Base-by-base conservation (phyloP, 2,329 filamentous ascomycete genomes). In the Sporothrix inflata region DNA sequence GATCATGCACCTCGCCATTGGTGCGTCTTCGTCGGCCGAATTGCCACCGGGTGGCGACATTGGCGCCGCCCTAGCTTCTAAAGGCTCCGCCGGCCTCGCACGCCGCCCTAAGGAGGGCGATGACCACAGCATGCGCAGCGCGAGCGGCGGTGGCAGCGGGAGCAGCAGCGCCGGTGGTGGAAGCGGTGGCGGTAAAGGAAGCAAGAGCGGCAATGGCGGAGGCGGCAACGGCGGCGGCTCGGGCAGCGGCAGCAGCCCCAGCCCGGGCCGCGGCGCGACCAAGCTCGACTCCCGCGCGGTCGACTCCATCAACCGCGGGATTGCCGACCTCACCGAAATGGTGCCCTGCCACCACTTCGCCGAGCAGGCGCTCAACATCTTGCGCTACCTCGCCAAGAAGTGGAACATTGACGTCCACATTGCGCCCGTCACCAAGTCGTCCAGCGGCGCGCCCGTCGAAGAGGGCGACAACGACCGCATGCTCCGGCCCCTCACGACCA, bases 1-100 rank as follows among this genome's bases (percentile, higher is more conserved):
- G n/a, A 88, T 89, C 57, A 88, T 89, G 85, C 87, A 89, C 74
- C 82, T 89, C 0, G 86, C 87, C 24, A 83, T 88, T 60, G 85
- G 82, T 0, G 85, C 85, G 30, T 34, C 30, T 0, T 81, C 66
- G n/a, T 11, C 55, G 8, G 69, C 27, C 34, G 70, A 60, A n/a
- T 1, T 69, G 40, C 71, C 70, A 1, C 73, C 72, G 1, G 72
- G 51, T 3, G 61, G 61, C 30, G 68, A 73, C n/a, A 69, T 71
- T 38, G 55, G n/a, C 3, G 61, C 40, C 4, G 42, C 42, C 7
- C 34, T 61, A 30, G 38, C 67, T 16, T 11, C 14, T 4, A 51
- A 49, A 24, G n/a, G n/a, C 12, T 19, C 45, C 7, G 49, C 63
- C 3, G 30, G 19, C 6, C 72, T 71, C 24, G 53, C 69, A 1